phyloP scores from a whole-genome alignment of 208 protist genomes.

The Acanthamoeba culbertsoni region DNA sequence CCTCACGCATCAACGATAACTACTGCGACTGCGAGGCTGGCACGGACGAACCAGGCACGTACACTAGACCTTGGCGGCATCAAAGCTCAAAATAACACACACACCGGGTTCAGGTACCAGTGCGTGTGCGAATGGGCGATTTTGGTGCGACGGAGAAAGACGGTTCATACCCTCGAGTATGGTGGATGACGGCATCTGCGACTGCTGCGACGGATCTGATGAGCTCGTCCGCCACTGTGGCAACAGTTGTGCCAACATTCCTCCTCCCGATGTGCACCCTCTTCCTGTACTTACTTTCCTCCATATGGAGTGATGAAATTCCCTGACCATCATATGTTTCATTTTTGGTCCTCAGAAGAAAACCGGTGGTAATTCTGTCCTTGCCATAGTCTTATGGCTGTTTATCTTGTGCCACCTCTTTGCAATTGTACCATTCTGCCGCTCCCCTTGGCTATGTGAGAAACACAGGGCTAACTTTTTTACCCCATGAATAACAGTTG shows the following conservation, averaged over 20 bases:
- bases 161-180: neutral
- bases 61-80: neutral
- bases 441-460: neutral
- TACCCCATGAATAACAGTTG: neutral
- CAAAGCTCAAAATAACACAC: neutral
- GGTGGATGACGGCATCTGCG: slow-evolving; percentile 51
- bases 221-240: neutral
- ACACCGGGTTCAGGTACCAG: neutral
- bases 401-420: neutral
- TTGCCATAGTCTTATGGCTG: neutral
- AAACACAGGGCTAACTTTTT: neutral
- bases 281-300: neutral
- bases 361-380: too few relatives aligned
- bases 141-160: neutral
- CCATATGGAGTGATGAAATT: too few relatives aligned
- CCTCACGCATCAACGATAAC: neutral
- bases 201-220: slow-evolving; percentile 35
- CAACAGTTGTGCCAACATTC: neutral
- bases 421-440: neutral
- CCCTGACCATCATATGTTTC: too few relatives aligned
- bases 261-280: neutral
- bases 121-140: neutral
- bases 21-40: slow-evolving; percentile 46
- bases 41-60: slow-evolving; percentile 36
- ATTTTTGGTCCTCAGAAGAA: too few relatives aligned